A percentile compares a stretch with the other conserved stretches of the same genome.
These are phyloP conservation scores for Eimeria sp. DNA, from an alignment of 169 alveolate genomes.

Conservation along the genomic window DNA sequence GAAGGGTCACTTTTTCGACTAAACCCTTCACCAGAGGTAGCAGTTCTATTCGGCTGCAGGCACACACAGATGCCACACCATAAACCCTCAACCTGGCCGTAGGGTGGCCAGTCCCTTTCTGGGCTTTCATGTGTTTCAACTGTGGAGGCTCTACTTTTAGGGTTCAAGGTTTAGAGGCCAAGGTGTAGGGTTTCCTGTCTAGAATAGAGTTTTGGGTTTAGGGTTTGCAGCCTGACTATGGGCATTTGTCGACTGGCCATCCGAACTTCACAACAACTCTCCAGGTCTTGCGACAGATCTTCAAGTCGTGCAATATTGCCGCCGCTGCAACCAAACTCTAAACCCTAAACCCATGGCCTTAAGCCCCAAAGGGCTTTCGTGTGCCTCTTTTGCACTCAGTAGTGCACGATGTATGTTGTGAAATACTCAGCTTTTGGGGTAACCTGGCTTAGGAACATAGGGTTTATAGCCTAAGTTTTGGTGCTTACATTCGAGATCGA, in stretches of 20 bases:
- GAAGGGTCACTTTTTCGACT: conserved; percentile 84
- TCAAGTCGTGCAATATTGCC: conserved; percentile 74
- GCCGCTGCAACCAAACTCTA: conserved; percentile 75
- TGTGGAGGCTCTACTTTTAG: neutral
- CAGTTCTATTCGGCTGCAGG: conserved; percentile 85
- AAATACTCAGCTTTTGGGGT: too few relatives aligned
- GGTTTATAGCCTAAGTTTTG: neutral
- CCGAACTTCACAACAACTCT: conserved; percentile 82
- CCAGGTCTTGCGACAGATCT: conserved; percentile 85
- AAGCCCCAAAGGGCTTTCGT: neutral
- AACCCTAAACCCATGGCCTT: conserved; percentile 37
- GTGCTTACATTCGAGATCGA: conserved; percentile 27
- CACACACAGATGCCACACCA: conserved; percentile 21
- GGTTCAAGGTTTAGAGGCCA: neutral
- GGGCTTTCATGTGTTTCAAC: neutral
- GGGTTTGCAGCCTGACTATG: conserved; percentile 55
- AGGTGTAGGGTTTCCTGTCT: neutral
- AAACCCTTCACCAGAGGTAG: conserved; percentile 86
- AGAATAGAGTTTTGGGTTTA: neutral
- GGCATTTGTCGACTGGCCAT: conserved; percentile 85
- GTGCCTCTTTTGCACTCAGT: too few relatives aligned
- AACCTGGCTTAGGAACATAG: neutral
- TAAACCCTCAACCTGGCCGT: neutral
- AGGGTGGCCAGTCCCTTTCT: neutral
- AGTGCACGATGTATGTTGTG: too few relatives aligned